Evolutionary conservation across 495 filamentous ascomycete species (phyloP).

Genomic region (Durotheca rogersii): DNA sequence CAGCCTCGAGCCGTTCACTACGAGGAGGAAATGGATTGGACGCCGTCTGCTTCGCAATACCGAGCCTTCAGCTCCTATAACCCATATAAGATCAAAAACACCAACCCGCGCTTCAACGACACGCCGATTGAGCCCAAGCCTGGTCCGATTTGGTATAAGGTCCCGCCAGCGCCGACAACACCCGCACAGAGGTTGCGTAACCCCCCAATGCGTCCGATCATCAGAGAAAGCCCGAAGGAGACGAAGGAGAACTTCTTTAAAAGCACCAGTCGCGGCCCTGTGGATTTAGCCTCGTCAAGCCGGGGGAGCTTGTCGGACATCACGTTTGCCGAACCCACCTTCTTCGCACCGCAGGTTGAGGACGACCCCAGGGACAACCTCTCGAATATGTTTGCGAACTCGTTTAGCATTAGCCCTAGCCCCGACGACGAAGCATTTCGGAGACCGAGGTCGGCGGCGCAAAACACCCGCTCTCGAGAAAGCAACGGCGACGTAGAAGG

Average conservation of each 20-base stretch:
- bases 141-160: conserved; percentile 55
- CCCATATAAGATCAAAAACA: conserved; percentile 44
- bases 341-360: conserved; percentile 31
- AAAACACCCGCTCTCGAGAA: conserved; percentile 3
- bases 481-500: background rate
- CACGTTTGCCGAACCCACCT: conserved; percentile 29
- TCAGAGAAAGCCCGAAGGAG: conserved; percentile 45
- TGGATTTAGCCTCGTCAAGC: conserved; percentile 15
- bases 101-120: conserved; percentile 58
- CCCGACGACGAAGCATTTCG: conserved; percentile 23
- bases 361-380: conserved; percentile 36
- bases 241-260: conserved; percentile 51
- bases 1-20: conserved; percentile 33
- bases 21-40: conserved; percentile 77
- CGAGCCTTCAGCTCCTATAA: conserved; percentile 50
- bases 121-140: conserved; percentile 44
- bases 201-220: conserved; percentile 52
- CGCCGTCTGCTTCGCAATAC: conserved; percentile 59
- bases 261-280: conserved; percentile 13
- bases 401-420: conserved; percentile 34
- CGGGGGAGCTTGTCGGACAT: conserved; percentile 17
- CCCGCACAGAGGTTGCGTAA: conserved; percentile 65
- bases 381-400: conserved; percentile 35
- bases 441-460: background rate
- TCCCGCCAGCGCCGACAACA: conserved; percentile 65